phyloP scores from a whole-genome alignment of 495 filamentous ascomycete genomes.

The Lindgomyces ingoldianus region DNA sequence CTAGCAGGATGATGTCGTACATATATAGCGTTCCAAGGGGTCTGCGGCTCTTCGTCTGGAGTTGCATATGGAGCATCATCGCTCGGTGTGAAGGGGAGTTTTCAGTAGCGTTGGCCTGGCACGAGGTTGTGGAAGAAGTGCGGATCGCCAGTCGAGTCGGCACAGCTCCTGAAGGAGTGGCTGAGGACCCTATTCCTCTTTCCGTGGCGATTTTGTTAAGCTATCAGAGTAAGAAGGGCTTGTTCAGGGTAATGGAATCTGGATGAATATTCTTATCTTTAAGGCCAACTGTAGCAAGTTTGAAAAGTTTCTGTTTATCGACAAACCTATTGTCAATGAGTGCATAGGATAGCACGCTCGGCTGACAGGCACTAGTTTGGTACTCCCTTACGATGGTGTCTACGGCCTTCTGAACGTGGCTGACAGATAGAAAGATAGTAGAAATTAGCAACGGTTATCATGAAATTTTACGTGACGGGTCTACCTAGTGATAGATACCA shows the following conservation, averaged over 20 bases:
- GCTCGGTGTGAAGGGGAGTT: no score
- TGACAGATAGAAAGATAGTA: background rate
- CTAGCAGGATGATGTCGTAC: no score
- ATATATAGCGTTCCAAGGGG: background rate
- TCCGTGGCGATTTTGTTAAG: background rate
- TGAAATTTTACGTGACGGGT: no score
- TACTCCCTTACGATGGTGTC: background rate
- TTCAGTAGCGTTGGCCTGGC: no score
- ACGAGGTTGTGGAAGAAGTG: no score
- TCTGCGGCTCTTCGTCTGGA: background rate
- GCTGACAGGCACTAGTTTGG: background rate
- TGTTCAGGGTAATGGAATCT: background rate
- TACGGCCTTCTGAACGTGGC: background rate
- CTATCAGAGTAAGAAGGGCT: background rate
- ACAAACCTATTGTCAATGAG: background rate
- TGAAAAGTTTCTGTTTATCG: background rate
- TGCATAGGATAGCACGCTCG: background rate
- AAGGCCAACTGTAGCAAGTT: background rate
- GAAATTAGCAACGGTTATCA: no score
- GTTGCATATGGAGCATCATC: background rate
- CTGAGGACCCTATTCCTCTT: no score
- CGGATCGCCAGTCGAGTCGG: no score
- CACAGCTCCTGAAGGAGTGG: no score
- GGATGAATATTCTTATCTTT: background rate
- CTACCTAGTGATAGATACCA: background rate